These are phyloP conservation scores for Naegleria lovaniensis DNA, from an alignment of 208 protist genomes.

Conservation along the genomic window DNA sequence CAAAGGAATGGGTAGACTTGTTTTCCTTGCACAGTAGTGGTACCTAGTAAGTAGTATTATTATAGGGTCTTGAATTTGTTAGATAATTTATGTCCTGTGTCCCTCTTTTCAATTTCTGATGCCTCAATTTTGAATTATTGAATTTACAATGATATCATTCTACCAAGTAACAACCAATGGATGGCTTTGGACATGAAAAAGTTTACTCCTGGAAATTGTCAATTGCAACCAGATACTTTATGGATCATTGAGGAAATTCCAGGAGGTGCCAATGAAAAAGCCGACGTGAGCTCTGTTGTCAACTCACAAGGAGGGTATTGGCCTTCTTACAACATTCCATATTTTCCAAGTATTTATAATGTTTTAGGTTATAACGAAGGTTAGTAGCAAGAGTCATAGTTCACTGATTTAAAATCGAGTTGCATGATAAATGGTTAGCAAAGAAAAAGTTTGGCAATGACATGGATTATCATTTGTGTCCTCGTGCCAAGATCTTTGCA, in stretches of 20 bases:
- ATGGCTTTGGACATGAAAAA: conserved; percentile 47
- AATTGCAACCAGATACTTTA: conserved; percentile 28
- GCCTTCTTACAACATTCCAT: conserved; percentile 51
- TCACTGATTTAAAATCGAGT: too few relatives aligned
- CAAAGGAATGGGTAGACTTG: not conserved
- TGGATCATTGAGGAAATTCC: conserved; percentile 50
- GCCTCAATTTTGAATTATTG: too few relatives aligned
- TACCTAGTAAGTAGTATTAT: not conserved
- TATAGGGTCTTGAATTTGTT: too few relatives aligned
- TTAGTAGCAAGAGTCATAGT: too few relatives aligned
- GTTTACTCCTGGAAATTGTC: conserved; percentile 22
- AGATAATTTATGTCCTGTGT: too few relatives aligned
- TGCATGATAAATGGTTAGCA: too few relatives aligned
- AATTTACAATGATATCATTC: too few relatives aligned
- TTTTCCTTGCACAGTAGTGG: not conserved
- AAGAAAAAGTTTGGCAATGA: not conserved
- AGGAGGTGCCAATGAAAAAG: conserved; percentile 25
- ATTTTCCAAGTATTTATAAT: conserved; percentile 39
- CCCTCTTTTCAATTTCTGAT: too few relatives aligned
- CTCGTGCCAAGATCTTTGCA: conserved; percentile 17
- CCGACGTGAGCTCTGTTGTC: conserved; percentile 42
- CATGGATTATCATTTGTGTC: conserved; percentile 3
- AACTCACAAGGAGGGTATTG: conserved; percentile 36
- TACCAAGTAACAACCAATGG: conserved; percentile 50
- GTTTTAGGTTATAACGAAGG: conserved; percentile 35